Evolutionary conservation across 2,329 filamentous ascomycete species (phyloP), one percentile per base, ranked within the genome.

Genomic region (Aureobasidium uvarum): DNA sequence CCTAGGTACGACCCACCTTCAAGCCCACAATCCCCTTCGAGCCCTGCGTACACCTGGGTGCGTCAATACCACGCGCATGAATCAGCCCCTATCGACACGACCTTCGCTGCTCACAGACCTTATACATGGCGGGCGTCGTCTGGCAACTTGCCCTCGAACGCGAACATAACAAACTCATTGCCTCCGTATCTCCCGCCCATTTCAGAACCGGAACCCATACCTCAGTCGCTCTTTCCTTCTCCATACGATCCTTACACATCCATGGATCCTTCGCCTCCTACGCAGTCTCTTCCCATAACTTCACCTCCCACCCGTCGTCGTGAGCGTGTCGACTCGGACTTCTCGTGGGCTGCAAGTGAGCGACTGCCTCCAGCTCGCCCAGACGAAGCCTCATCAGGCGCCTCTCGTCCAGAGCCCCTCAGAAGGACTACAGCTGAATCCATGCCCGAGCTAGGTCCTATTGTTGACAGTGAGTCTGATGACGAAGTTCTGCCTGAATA

Each of bases 401-500:
- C 56, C 13, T 23, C 41, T 2, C 28, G 18, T 14, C 5, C 43
- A 59, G 25, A 16, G n/a, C 5, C 18, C 7, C 2, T 14, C 5
- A 45, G 54, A 45, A 33, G 39, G 16, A 31, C 7, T 5, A 60
- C 56, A 10, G 28, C 60, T 20, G 16, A 38, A 45, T 62, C 58
- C 2, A 50, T 62, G 60, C 48, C 60, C 4, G 23, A 20, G 1
- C 38, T 18, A 14, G n/a, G 45, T 3, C 33, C 33, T 11, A 62
- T 62, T 0, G n/a, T 52, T 33, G 18, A 28, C 5, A 43, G 39
- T 23, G 48, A 43, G 7, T 23, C 41, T 45, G 60, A 36, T 2
- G 46, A 54, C 8, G 60, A 63, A n/a, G 16, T 18, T 20, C n/a
- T 54, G 60, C 60, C 60, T 5, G 38, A 43, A n/a, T 63, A 63